Conservation (phyloP, 495 filamentous ascomycete genomes). For the Daldinia childiae region DNA sequence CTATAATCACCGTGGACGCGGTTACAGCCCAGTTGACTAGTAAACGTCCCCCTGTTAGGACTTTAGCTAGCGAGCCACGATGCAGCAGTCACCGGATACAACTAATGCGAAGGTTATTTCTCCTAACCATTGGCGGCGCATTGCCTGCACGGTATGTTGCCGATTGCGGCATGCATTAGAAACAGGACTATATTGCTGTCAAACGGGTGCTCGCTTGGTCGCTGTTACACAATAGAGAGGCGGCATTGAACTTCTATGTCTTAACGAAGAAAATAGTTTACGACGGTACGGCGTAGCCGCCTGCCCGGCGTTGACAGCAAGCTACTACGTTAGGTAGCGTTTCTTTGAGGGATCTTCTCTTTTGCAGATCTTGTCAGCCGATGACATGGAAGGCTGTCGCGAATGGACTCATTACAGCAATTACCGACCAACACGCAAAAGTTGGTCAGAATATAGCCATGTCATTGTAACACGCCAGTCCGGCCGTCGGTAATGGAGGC, state of each 20-base stretch:
- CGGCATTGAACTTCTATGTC: constrained; percentile 26
- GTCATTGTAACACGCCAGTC: constrained; percentile 25
- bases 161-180: constrained; percentile 33
- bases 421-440: constrained; percentile 18
- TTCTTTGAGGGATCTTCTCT: constrained; percentile 16
- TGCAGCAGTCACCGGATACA: constrained; percentile 18
- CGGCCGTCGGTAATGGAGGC: constrained; percentile 21
- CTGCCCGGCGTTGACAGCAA: constrained; percentile 23
- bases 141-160: constrained; percentile 20
- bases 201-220: constrained; percentile 30
- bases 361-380: constrained; percentile 29
- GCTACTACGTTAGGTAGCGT: constrained; percentile 18
- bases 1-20: constrained; percentile 13
- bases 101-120: constrained; percentile 24
- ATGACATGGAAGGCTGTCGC: constrained; percentile 22
- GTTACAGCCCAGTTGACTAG: constrained; percentile 20
- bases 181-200: constrained; percentile 31
- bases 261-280: constrained; percentile 27
- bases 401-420: constrained; percentile 16
- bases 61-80: constrained; percentile 22
- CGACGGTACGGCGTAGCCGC: constrained; percentile 19
- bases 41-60: constrained; percentile 21
- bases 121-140: constrained; percentile 17
- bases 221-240: constrained; percentile 32
- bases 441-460: constrained; percentile 16